A percentile compares a stretch with the other conserved stretches of the same genome.
These are phyloP conservation scores for Amanita inopinata DNA, from an alignment of 768 basidiomycete species.

Conservation along the genomic window DNA sequence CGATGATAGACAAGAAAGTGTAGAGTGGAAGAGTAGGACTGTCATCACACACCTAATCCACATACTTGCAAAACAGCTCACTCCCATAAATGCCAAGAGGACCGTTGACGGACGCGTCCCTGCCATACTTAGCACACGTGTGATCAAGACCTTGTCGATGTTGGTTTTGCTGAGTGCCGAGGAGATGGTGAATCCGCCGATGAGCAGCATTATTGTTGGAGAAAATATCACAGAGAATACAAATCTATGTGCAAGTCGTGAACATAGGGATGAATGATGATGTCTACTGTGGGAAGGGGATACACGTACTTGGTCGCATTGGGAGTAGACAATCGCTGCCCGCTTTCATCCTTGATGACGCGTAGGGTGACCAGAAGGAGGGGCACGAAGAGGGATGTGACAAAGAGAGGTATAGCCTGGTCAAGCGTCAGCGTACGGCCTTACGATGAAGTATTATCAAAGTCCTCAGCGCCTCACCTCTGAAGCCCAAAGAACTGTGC, in stretches of 20 bases:
- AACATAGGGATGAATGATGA: conserved; percentile 1
- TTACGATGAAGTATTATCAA: neutral
- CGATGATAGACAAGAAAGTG: neutral
- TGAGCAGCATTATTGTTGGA: conserved; percentile 96
- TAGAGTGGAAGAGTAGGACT: neutral
- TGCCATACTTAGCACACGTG: conserved; percentile 81
- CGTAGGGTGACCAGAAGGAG: conserved; percentile 78
- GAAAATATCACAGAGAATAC: conserved; percentile 96
- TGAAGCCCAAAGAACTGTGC: conserved; percentile 92
- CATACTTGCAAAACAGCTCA: conserved; percentile 98
- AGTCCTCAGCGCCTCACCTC: conserved; percentile 47
- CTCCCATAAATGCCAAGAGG: conserved; percentile 88
- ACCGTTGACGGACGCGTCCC: conserved; percentile 83
- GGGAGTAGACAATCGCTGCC: conserved; percentile 40
- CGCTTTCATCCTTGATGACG: conserved; percentile 59
- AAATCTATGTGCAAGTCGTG: no score
- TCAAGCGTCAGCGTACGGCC: neutral
- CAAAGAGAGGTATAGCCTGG: conserved; percentile 93
- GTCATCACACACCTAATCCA: conserved; percentile 73
- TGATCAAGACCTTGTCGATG: conserved; percentile 87
- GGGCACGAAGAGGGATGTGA: conserved; percentile 89
- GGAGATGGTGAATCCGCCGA: conserved; percentile 96
- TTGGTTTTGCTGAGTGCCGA: conserved; percentile 93
- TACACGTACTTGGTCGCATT: conserved; percentile 73
- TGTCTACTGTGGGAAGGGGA: neutral